Base-by-base conservation (phyloP, 2,329 filamentous ascomycete genomes). In the Oidium heveae region DNA sequence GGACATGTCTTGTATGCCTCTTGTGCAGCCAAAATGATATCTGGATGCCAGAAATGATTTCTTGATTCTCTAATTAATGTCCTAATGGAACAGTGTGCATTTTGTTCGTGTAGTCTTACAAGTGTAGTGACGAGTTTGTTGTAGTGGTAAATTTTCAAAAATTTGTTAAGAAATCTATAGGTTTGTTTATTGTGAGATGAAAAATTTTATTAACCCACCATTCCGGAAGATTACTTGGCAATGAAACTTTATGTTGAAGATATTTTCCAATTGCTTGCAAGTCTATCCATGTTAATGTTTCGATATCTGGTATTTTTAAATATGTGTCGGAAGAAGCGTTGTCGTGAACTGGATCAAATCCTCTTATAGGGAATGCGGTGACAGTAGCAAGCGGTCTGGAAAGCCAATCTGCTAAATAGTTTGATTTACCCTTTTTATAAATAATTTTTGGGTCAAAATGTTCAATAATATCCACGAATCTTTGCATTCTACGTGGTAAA, bases 371-470 rank as follows among this genome's bases (percentile, higher is more conserved):
- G 28, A 51, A 51, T 51, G 28, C 8, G 28, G 49, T 34, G 6
- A 36, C 28, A n/a, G n/a, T n/a, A 24, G 13, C 20, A 16, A 15
- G 49, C 18, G 49, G 49, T 51, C 49, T 34, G 13, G 49, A 51
- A 34, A 51, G 24, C 28, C 49, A 34, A 22, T 51, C 49, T 18
- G 49, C 49, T 34, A 51, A 36, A 51, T 36, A 36, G 22, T 51
- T 51, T 22, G 49, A 51, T 51, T 51, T 51, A 16, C 24, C 49
- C 22, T 12, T 51, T 36, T 51, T 51, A 16, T 51, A 51, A 16
- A 51, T 20, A 53, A 55, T 51, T 15, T 39, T 47, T 47, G 53
- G 41, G 49, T 51, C 32, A 36, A 51, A n/a, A 36, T 54, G 18
- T 49, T 46, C 53, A 46, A 47, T 18, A 18, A 54, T 37, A 16